Conservation (phyloP, 2,329 filamentous ascomycete genomes). For the Zymoseptoria tritici region DNA sequence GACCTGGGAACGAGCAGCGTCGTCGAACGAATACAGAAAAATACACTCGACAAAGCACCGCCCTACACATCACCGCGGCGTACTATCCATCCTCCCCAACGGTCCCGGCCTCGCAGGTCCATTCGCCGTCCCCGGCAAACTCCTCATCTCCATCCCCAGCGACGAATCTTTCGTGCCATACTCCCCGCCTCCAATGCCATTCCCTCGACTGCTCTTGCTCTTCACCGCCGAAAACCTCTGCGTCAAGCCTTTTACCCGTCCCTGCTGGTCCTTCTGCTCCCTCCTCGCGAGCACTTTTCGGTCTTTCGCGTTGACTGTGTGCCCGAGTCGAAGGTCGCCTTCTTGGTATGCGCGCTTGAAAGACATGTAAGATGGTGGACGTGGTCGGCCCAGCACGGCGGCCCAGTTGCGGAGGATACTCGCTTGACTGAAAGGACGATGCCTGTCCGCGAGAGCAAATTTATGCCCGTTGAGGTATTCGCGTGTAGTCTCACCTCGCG, state of each 20-base stretch:
- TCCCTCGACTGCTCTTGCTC: neutral
- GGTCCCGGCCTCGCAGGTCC: neutral
- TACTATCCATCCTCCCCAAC: neutral
- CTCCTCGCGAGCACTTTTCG: constrained; percentile 6
- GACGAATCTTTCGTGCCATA: neutral
- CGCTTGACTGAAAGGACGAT: constrained; percentile 77
- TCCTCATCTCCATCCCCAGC: neutral
- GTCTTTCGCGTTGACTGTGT: constrained; percentile 17
- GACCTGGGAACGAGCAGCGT: too few relatives aligned
- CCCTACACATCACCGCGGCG: constrained; percentile 1
- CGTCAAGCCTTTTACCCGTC: constrained; percentile 44
- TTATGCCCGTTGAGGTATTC: constrained; percentile 97
- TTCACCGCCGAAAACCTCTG: constrained; percentile 31
- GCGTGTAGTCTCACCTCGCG: constrained; percentile 84
- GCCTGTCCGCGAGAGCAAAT: constrained; percentile 84
- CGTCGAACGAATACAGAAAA: too few relatives aligned
- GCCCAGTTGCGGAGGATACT: constrained; percentile 70
- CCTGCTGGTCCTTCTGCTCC: constrained; percentile 31
- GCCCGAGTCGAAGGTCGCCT: constrained; percentile 78
- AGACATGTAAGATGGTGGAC: constrained; percentile 78
- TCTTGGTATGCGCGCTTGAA: constrained; percentile 72
- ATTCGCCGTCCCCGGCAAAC: constrained; percentile 1
- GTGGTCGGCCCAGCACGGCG: constrained; percentile 71
- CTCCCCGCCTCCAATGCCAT: neutral
- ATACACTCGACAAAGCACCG: neutral